Evolutionary conservation across 495 filamentous ascomycete genomes (phyloP), one percentile per base, ranked within the genome.

Genomic region (Margaritispora aquatica): DNA sequence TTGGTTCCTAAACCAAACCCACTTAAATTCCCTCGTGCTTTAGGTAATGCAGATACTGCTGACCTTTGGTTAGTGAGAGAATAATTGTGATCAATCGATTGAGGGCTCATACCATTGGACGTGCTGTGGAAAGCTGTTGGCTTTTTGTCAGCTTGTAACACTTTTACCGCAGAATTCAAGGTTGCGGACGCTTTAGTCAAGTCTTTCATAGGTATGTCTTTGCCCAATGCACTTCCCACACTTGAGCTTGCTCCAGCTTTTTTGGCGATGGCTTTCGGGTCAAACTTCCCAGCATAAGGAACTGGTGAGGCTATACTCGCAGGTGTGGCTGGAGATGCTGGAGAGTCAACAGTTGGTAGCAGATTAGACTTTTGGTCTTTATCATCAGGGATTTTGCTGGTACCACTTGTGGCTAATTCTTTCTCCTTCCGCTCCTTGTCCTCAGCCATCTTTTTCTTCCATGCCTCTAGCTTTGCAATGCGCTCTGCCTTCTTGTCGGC

Each of bases 361-460:
- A 75, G 69, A 57, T 76, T 81, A 51, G 85, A 80, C 70, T 83
- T 89, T 63, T 88, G 80, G 63, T 92, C 87, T 73, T 91, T 89
- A 63, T 87, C 86, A 61, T 88, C 84, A 49, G 92, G 71, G 34
- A 91, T 83, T 66, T 79, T 85, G 53, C 83, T 74, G 48, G 85
- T 80, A 47, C 81, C 84, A 49, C 83, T 82, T 46, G 79, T 71
- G 7, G 77, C 79, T n/a, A 83, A 75, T 63, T 86, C 85, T 56
- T 85, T 86, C 69, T 89, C 85, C 65, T 90, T 91, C 50, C 80
- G 80, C 66, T 88, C 88, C 63, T 88, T 86, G 65, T 91, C 83
- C 36, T 88, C 90, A 19, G 82, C 82, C 61, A 90, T 87, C 65
- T 95, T 94, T 69, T 88, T 85, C 71, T 95, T 96, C 91, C 92